Evolutionary conservation across 305 asterid genomes (phyloP).

Genomic region (Ajuga reptans): DNA sequence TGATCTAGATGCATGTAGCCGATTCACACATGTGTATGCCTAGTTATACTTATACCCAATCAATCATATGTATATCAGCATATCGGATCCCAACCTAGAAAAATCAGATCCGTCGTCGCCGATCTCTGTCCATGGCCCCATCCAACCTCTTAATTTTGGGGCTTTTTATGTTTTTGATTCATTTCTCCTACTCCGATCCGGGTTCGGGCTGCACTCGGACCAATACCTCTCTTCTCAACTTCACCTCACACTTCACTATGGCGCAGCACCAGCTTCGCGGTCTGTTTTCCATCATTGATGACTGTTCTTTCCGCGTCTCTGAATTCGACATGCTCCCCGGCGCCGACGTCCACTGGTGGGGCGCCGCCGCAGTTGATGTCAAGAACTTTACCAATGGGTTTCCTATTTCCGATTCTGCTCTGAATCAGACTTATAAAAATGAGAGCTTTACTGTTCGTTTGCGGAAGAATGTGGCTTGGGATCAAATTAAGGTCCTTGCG

Average conservation of each 20-base stretch:
- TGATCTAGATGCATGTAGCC: constrained; percentile 5
- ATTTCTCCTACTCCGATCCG: constrained; percentile 43
- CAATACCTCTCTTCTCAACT: constrained; percentile 53
- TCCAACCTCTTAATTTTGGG: constrained; percentile 26
- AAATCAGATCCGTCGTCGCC: constrained; percentile 21
- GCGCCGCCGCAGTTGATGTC: constrained; percentile 58
- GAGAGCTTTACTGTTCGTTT: constrained; percentile 58
- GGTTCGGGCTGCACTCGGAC: constrained; percentile 42
- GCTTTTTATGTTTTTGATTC: constrained; percentile 31
- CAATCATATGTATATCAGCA: constrained; percentile 6
- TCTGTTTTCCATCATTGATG: constrained; percentile 47
- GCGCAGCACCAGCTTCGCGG: constrained; percentile 96
- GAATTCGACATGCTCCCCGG: constrained; percentile 86
- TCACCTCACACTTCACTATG: constrained; percentile 73
- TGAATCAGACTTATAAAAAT: constrained; percentile 63
- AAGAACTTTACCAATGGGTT: constrained; percentile 73
- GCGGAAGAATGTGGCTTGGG: constrained; percentile 67
- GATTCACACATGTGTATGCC: not conserved
- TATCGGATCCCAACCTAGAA: constrained; percentile 14
- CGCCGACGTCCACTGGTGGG: constrained; percentile 90
- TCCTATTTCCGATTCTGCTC: constrained; percentile 46
- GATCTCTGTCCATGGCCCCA: constrained; percentile 34
- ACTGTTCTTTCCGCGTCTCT: constrained; percentile 72
- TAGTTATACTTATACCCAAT: too few relatives aligned
- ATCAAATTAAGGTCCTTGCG: constrained; percentile 54